A percentile compares a stretch with the other conserved stretches of the same genome.
Conservation (phyloP, 1,284 basidiomycete species). For the Pisolithus thermaeus region DNA sequence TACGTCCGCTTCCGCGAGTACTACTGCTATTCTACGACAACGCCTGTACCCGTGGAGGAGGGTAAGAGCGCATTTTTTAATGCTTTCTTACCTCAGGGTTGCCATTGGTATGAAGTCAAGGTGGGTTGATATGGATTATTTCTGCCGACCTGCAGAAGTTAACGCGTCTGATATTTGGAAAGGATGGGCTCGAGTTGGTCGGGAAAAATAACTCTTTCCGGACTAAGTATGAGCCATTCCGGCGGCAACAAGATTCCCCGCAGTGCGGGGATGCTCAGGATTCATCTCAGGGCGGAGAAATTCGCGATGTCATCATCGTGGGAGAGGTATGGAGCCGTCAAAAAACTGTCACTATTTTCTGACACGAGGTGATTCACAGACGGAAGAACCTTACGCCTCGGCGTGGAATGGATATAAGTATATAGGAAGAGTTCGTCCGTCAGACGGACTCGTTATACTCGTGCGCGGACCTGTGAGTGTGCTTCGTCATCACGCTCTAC, state of each 20-base stretch:
- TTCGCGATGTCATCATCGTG: constrained; percentile 43
- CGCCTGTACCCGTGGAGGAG: constrained; percentile 23
- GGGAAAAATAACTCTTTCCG: constrained; percentile 32
- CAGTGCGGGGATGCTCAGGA: constrained; percentile 10
- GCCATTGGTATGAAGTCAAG: constrained; percentile 29
- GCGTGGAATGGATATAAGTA: constrained; percentile 43
- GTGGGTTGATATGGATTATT: constrained; percentile 19
- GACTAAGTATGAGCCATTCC: constrained; percentile 29
- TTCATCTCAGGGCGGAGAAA: constrained; percentile 7
- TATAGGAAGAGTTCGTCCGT: constrained; percentile 27
- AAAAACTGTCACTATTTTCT: not conserved
- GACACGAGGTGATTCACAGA: constrained; percentile 27
- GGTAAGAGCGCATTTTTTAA: constrained; percentile 27
- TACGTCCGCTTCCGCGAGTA: constrained; percentile 44
- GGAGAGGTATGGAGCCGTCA: constrained; percentile 35
- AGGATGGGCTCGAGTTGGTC: constrained; percentile 40
- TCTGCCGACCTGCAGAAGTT: not conserved
- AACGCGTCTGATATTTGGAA: constrained; percentile 1
- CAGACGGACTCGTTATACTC: constrained; percentile 32
- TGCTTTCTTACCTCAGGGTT: constrained; percentile 42
- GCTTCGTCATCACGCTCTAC: not conserved
- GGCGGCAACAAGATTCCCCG: not conserved
- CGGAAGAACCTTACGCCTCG: constrained; percentile 36
- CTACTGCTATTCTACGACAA: constrained; percentile 29
- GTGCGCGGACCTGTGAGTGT: constrained; percentile 37